These are phyloP conservation scores for Ricinus communis DNA, from an alignment of 345 rosid species.

Conservation along the genomic window DNA sequence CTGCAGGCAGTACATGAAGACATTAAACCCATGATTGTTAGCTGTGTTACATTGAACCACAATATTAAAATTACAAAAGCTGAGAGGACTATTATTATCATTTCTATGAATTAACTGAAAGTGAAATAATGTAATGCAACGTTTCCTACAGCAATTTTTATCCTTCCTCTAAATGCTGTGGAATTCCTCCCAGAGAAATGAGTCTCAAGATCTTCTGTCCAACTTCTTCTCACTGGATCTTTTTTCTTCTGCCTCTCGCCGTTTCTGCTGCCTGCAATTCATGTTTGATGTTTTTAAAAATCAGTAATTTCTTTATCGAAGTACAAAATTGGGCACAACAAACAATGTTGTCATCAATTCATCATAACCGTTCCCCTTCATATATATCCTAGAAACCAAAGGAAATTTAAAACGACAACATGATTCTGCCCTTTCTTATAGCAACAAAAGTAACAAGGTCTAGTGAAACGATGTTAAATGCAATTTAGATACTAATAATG, in stretches of 20 bases:
- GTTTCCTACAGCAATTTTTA: background rate
- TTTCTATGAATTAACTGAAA: background rate
- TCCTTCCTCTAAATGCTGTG: background rate
- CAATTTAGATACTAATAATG: no score
- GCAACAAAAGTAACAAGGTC: no score
- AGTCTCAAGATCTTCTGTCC: slow-evolving; percentile 76
- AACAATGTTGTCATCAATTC: background rate
- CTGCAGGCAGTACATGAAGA: no score
- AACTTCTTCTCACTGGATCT: slow-evolving; percentile 68
- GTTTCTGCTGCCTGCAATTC: slow-evolving; percentile 71
- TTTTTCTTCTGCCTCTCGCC: slow-evolving; percentile 79
- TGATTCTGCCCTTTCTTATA: no score
- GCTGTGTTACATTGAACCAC: slow-evolving; percentile 11
- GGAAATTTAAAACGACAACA: no score
- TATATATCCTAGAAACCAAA: background rate
- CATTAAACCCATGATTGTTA: background rate
- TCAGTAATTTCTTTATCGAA: background rate
- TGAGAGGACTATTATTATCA: background rate
- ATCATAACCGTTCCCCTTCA: background rate
- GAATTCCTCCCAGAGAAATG: background rate
- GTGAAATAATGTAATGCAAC: background rate
- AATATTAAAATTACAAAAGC: background rate
- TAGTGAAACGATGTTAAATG: no score
- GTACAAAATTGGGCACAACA: background rate
- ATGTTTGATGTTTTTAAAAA: background rate